Percentiles rank a stretch among this genome's conserved stretches.
phyloP scores from a whole-genome alignment of 768 basidiomycete genomes.

The Trametes punicea region DNA sequence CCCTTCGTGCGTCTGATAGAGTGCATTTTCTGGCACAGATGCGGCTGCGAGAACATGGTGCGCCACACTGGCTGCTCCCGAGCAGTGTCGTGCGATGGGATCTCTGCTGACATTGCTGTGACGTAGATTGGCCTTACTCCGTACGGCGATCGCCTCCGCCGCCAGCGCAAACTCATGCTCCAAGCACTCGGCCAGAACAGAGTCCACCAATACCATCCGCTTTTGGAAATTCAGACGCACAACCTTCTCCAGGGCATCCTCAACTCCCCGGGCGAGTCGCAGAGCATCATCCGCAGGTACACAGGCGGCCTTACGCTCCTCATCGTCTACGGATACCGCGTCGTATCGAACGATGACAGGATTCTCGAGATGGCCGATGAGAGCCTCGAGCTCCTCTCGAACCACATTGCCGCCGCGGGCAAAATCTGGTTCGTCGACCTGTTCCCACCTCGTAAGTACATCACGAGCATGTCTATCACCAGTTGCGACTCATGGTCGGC shows the following conservation, averaged over 20 bases:
- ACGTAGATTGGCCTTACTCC: constrained; percentile 59
- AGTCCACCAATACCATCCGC: constrained; percentile 55
- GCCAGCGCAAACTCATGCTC: constrained; percentile 66
- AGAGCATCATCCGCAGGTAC: constrained; percentile 27
- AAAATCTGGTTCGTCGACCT: constrained; percentile 24
- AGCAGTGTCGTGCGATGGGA: not conserved
- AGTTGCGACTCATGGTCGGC: not conserved
- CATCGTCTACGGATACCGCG: constrained; percentile 22
- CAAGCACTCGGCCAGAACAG: constrained; percentile 52
- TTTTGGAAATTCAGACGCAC: constrained; percentile 54
- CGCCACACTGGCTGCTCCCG: constrained; percentile 21
- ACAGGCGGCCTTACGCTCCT: constrained; percentile 21
- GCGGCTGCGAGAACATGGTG: constrained; percentile 69
- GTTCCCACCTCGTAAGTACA: constrained; percentile 17
- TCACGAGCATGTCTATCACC: not conserved
- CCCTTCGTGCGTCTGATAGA: not conserved
- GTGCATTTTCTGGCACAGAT: constrained; percentile 22
- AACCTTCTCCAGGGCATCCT: constrained; percentile 56
- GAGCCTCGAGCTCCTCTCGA: constrained; percentile 21
- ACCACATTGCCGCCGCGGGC: constrained; percentile 18
- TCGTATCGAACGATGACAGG: constrained; percentile 17
- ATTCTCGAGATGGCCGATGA: constrained; percentile 21
- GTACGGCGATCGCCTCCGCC: constrained; percentile 59
- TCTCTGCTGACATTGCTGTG: constrained; percentile 2
- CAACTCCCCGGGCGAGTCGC: constrained; percentile 35